phyloP scores from a whole-genome alignment of 306 rosid genomes.

The Prinsepia uniflora region DNA sequence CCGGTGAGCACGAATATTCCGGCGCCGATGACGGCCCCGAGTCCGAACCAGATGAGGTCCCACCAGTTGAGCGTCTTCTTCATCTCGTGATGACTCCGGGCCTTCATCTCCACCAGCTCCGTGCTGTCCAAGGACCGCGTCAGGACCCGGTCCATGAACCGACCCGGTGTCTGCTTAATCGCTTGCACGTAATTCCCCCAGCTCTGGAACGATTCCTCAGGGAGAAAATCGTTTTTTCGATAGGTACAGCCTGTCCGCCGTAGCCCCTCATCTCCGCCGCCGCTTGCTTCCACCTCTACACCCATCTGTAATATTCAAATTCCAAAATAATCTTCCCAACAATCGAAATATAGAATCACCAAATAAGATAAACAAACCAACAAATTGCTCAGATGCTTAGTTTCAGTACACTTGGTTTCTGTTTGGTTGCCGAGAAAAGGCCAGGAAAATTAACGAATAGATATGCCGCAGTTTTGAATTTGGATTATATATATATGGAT shows the following conservation, averaged over 20 bases:
- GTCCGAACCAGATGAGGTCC: slow-evolving; percentile 87
- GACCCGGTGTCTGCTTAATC: slow-evolving; percentile 41
- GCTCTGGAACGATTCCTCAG: slow-evolving; percentile 75
- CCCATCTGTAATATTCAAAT: slow-evolving; percentile 29
- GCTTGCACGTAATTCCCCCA: slow-evolving; percentile 54
- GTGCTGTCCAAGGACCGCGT: slow-evolving; percentile 49
- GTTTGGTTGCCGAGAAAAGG: too few species aligned
- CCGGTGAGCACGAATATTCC: slow-evolving; percentile 88
- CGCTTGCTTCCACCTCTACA: neutral
- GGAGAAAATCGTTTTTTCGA: slow-evolving; percentile 53
- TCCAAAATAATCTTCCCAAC: neutral
- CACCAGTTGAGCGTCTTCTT: slow-evolving; percentile 86
- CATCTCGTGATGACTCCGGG: slow-evolving; percentile 65
- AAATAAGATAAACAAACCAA: too few species aligned
- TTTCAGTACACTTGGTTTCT: too few species aligned
- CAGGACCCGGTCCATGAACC: slow-evolving; percentile 48
- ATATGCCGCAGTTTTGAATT: too few species aligned
- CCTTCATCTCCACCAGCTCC: slow-evolving; percentile 66
- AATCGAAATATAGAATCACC: too few species aligned
- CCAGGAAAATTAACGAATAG: too few species aligned
- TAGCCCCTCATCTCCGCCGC: slow-evolving; percentile 18
- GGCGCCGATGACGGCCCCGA: slow-evolving; percentile 81
- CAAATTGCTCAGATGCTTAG: too few species aligned
- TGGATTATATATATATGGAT: too few species aligned
- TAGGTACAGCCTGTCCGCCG: slow-evolving; percentile 49